Evolutionary conservation across 108 stramenopile species (phyloP).

Genomic region (Skeletonema marinoi): DNA sequence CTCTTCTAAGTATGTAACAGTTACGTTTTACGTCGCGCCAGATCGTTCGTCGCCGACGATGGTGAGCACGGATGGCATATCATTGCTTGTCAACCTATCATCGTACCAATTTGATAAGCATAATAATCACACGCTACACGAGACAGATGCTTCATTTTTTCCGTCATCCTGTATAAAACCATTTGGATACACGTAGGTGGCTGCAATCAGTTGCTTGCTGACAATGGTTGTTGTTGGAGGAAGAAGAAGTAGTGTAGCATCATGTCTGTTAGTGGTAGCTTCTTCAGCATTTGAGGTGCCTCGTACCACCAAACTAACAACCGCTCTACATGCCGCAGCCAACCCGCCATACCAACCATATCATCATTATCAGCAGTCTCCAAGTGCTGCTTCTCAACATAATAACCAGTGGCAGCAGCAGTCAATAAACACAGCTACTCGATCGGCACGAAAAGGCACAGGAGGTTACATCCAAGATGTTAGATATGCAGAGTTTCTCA

Average conservation of each 20-base stretch:
- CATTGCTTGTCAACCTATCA: too few relatives aligned
- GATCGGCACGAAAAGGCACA: not conserved
- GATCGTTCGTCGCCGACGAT: too few relatives aligned
- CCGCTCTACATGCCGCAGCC: not conserved
- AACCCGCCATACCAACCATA: conserved; percentile 3
- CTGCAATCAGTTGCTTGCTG: too few relatives aligned
- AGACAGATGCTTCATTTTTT: too few relatives aligned
- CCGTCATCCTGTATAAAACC: too few relatives aligned
- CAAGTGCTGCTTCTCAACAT: not conserved
- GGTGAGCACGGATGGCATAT: too few relatives aligned
- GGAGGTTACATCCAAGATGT: conserved; percentile 46
- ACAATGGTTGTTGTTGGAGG: too few relatives aligned
- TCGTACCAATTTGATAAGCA: too few relatives aligned
- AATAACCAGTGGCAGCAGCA: not conserved
- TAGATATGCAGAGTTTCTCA: conserved; percentile 78
- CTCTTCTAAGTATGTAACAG: too few relatives aligned
- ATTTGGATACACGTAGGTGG: too few relatives aligned
- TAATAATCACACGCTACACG: too few relatives aligned
- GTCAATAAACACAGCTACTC: not conserved
- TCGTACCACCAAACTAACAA: not conserved
- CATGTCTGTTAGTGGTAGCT: not conserved
- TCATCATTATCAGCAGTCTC: not conserved
- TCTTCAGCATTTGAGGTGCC: not conserved
- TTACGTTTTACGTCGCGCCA: too few relatives aligned
- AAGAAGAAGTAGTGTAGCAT: not conserved